Evolutionary conservation across 306 rosid species (phyloP), one percentile per base, ranked within the genome.

Genomic region (Mucuna pruriens): DNA sequence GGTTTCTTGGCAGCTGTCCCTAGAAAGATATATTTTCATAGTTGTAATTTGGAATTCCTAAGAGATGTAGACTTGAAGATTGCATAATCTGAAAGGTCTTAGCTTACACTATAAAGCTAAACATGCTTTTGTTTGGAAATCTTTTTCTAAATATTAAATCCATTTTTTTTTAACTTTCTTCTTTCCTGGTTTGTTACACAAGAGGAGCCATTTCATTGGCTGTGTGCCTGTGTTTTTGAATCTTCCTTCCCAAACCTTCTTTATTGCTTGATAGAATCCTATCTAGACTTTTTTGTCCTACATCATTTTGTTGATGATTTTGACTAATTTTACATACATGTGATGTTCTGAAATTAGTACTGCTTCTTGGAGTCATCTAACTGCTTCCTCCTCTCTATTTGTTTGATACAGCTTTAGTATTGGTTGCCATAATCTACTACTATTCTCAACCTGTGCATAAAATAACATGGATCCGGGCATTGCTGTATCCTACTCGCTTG

Each of bases 371-470:
- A 79, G 61, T 71, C 66, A 61, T 72, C 82, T 91, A 80, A 94
- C 85, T 72, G 16, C 16, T 62, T 54, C 60, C 40, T 61, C 33
- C 80, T 82, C 40, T 85, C 65, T 26, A 82, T 81, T 45, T 63
- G 85, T 45, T 85, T 85, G 64, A n/a, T 73, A 61, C 97, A 95
- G 98, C 97, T 64, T 38, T 95, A 44, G 61, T 95, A 75, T 87
- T 95, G 76, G 88, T 95, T 86, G 91, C 94, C 79, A 31, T 90
- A 45, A 96, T 96, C 86, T 96, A 96, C 94, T 91, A 93, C 82
- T 96, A 49, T 88, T 96, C 99, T 74, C 93, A 85, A 75, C 98
- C 98, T 71, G 0, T 93, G 86, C 73, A 90, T 85, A 78, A 75
- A 57, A 83, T 34, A 75, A 96, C 94, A 58, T 90, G 97, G 97